Base-by-base conservation (phyloP, 2,329 filamentous ascomycete species). In the Nigrograna mackinnonii region DNA sequence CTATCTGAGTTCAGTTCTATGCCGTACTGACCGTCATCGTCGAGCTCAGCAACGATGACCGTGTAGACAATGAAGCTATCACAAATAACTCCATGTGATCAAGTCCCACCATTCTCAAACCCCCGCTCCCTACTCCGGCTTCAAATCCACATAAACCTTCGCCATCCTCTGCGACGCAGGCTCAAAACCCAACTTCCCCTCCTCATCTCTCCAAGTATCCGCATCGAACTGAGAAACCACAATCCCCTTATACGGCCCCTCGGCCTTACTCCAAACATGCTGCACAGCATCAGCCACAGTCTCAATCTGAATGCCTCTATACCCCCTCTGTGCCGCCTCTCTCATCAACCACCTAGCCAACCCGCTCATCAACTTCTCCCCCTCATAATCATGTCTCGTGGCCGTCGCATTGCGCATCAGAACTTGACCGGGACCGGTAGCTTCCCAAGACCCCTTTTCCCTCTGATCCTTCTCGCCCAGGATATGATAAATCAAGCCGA, bases 281-380 rank as follows among this genome's bases (percentile, higher is more conserved):
- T 43, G 55, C 9, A 69, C 64, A 2, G 54, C 47, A 54, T 67
- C 58, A 31, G 55, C 44, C 18, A 66, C 38, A 11, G 50, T 51
- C 47, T 69, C 67, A 41, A 71, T 71, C 44, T 69, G 61, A 41
- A 72, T 39, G 22, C 48, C 61, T 16, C 56, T 50, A 39, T 53
- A 71, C 1, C 69, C 69, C 41, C 50, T 50, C 24, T 30, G 37
- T 9, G 51, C 55, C 12, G 64, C 67, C 46, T 70, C 64, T 7
- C 60, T 54, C 64, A 70, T 71, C 41, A 71, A 32, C 52, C 59
- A 70, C 34, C 67, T 50, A 26, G 68, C 63, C 40, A 64, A 40
- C 3, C 49, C 56, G 22, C 50, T 56, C 68, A 71, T 70, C 17
- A 70, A 37, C 1, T 57, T 54, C 26, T 58, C 16, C 6, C 66